phyloP scores from a whole-genome alignment of 2,329 filamentous ascomycete species.

The Arthroderma sp. region DNA sequence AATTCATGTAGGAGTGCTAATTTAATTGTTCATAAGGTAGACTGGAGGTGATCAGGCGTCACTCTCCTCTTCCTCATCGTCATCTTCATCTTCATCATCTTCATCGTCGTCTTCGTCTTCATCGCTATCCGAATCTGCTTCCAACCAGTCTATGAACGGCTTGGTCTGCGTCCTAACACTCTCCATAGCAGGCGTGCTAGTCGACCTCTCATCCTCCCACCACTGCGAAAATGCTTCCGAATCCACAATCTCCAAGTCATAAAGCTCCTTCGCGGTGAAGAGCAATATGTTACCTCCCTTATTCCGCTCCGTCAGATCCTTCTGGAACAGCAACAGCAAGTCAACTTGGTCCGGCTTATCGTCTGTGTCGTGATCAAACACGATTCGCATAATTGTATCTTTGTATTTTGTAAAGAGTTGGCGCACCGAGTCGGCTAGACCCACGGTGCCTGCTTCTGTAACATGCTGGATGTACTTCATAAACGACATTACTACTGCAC shows the following conservation, averaged over 20 bases:
- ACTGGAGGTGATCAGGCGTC: background rate
- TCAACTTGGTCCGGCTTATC: constrained; percentile 64
- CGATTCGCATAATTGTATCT: constrained; percentile 46
- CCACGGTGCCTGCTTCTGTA: constrained; percentile 44
- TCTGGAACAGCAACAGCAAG: constrained; percentile 70
- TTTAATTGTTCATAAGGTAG: background rate
- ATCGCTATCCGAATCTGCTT: constrained; percentile 59
- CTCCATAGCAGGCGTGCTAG: constrained; percentile 55
- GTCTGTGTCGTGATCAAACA: constrained; percentile 44
- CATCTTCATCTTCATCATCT: constrained; percentile 40
- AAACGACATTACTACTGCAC: constrained; percentile 74
- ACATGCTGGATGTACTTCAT: constrained; percentile 69
- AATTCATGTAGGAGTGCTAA: background rate
- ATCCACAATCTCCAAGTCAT: constrained; percentile 71
- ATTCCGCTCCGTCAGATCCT: constrained; percentile 55
- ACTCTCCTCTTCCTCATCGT: constrained; percentile 9
- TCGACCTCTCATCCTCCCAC: constrained; percentile 68
- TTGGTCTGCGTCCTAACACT: constrained; percentile 61
- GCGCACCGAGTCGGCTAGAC: constrained; percentile 53
- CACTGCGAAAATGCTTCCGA: constrained; percentile 79
- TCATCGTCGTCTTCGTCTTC: constrained; percentile 55
- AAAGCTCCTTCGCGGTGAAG: constrained; percentile 70
- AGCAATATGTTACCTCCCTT: constrained; percentile 59
- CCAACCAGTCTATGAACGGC: constrained; percentile 72
- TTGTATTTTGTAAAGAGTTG: constrained; percentile 53